Evolutionary conservation across 2,329 filamentous ascomycete species (phyloP).

Genomic region (Aspergillus unguis): DNA sequence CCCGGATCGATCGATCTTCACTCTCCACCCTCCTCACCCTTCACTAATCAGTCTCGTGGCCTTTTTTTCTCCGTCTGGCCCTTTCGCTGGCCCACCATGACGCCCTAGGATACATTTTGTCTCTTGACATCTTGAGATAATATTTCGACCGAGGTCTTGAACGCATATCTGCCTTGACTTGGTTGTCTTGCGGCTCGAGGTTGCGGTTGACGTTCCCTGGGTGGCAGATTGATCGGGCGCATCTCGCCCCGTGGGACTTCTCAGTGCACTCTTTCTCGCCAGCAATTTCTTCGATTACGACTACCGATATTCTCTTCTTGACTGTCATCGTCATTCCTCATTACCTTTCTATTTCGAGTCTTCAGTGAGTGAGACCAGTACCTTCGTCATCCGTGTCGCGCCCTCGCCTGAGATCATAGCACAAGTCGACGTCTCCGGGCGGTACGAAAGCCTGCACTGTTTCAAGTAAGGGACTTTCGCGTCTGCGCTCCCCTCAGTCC

Average conservation of each 20-base stretch:
- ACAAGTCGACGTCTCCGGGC: slow-evolving; percentile 5
- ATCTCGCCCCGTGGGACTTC: slow-evolving; percentile 16
- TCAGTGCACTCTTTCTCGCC: neutral
- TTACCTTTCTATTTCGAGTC: neutral
- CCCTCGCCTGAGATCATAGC: slow-evolving; percentile 9
- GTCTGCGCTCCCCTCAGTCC: slow-evolving; percentile 7
- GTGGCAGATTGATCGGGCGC: slow-evolving; percentile 17
- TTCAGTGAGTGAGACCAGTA: slow-evolving; percentile 6
- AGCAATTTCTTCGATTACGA: slow-evolving; percentile 9
- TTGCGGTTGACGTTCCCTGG: slow-evolving; percentile 11
- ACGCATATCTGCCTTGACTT: neutral
- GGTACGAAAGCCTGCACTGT: slow-evolving; percentile 16
- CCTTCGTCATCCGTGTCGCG: slow-evolving; percentile 8
- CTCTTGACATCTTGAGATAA: slow-evolving; percentile 9
- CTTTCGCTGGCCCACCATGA: slow-evolving; percentile 24
- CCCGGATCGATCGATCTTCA: slow-evolving; percentile 17
- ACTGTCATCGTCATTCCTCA: neutral
- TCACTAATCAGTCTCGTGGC: slow-evolving; percentile 15
- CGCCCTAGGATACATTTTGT: slow-evolving; percentile 19
- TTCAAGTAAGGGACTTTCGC: slow-evolving; percentile 16
- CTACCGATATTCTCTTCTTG: slow-evolving; percentile 4
- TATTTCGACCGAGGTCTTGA: no score
- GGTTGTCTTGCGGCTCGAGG: slow-evolving; percentile 17
- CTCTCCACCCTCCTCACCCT: slow-evolving; percentile 17
- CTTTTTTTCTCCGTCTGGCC: slow-evolving; percentile 20